A percentile compares a stretch with the other conserved stretches of the same genome.
phyloP scores from a whole-genome alignment of 73 alveolate species.

The Stentor roeselii region DNA sequence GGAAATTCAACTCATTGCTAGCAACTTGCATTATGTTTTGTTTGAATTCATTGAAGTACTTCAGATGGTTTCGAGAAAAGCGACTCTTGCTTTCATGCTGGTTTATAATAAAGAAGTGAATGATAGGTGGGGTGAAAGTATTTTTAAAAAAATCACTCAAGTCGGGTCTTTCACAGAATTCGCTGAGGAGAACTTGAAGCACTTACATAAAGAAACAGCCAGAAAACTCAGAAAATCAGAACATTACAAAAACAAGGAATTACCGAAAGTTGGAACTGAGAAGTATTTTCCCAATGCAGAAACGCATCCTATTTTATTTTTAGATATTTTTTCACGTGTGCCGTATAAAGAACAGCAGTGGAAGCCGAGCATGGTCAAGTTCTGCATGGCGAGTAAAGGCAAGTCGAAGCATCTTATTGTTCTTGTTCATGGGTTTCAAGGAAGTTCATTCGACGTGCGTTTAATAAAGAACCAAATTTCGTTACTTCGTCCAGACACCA shows the following conservation, averaged over 20 bases:
- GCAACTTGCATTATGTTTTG: neutral
- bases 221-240: constrained; percentile 45
- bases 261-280: constrained; percentile 44
- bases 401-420: constrained; percentile 81
- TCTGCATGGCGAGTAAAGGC: neutral
- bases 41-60: constrained; percentile 13
- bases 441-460: constrained; percentile 90
- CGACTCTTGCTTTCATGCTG: neutral
- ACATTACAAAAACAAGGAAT: constrained; percentile 40
- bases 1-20: constrained; percentile 5
- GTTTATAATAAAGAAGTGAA: neutral
- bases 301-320: constrained; percentile 61
- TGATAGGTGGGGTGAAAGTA: constrained; percentile 32
- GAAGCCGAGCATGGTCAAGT: constrained; percentile 6
- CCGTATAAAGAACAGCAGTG: constrained; percentile 40
- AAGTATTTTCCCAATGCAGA: constrained; percentile 50
- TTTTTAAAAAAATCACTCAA: constrained; percentile 36
- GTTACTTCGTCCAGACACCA: constrained; percentile 73
- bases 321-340: constrained; percentile 55
- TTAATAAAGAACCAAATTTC: constrained; percentile 74
- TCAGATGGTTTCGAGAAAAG: neutral
- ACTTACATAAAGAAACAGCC: constrained; percentile 45
- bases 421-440: constrained; percentile 93
- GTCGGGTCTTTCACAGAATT: constrained; percentile 46
- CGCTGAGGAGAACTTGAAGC: constrained; percentile 48